Conservation (phyloP, 73 alveolate genomes). For the Paramecium sonneborni region DNA sequence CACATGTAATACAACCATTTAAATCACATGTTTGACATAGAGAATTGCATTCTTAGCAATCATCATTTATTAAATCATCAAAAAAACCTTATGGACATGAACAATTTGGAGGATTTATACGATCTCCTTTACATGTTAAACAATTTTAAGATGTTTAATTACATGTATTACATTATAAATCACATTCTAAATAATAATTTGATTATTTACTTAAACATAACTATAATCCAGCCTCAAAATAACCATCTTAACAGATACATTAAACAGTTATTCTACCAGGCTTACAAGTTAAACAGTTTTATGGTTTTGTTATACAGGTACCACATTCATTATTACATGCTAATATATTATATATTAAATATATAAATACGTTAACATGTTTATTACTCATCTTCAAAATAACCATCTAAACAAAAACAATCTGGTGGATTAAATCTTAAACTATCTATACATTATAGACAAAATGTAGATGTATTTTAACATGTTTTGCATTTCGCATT, state of each 20-base stretch:
- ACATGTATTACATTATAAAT: not conserved
- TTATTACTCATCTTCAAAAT: not conserved
- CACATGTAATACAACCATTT: not conserved
- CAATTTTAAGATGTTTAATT: not conserved
- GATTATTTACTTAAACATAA: not conserved
- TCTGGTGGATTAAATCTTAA: not conserved
- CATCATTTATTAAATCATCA: not conserved
- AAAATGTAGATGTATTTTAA: not conserved
- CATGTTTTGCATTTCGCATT: not conserved
- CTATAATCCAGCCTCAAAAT: not conserved
- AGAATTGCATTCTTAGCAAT: not conserved
- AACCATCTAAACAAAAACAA: not conserved
- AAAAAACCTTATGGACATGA: not conserved
- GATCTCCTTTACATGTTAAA: slow-evolving; percentile 38
- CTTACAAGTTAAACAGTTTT: not conserved
- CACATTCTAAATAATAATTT: not conserved
- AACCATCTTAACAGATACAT: not conserved
- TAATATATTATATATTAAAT: not conserved
- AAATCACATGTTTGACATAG: not conserved
- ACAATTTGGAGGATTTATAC: not conserved
- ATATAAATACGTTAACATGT: not conserved
- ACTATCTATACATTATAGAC: not conserved
- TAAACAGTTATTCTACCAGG: not conserved
- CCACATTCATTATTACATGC: not conserved
- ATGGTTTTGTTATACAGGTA: not conserved